These are phyloP conservation scores for Adansonia rubrostipa DNA, from an alignment of 441 rosid species.

Conservation along the genomic window DNA sequence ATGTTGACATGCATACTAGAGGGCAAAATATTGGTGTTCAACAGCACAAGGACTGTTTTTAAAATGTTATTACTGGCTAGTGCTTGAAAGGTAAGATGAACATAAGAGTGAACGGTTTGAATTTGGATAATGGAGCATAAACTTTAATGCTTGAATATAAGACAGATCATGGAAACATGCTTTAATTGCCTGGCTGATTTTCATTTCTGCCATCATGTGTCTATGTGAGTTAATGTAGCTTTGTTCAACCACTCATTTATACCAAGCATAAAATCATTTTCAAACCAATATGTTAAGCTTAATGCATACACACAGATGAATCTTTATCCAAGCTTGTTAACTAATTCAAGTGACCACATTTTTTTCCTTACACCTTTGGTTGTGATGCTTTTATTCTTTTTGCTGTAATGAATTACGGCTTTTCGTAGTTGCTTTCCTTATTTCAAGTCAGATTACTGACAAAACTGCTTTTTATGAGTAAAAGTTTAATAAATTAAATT, in stretches of 20 bases:
- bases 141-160: neutral
- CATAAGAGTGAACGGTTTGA: neutral
- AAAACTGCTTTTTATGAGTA: neutral
- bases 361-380: neutral
- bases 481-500: slow-evolving; percentile 12
- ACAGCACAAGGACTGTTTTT: neutral
- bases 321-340: neutral
- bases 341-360: neutral
- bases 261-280: neutral
- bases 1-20: slow-evolving; percentile 11
- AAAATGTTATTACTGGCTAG: neutral
- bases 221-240: slow-evolving; percentile 3
- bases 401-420: neutral
- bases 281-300: neutral
- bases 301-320: neutral
- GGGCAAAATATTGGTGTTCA: neutral
- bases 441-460: slow-evolving; percentile 13
- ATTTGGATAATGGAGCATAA: neutral
- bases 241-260: slow-evolving; percentile 12
- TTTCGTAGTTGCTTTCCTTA: neutral
- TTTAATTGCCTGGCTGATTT: neutral
- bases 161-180: neutral
- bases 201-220: neutral
- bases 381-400: neutral
- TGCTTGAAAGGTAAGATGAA: neutral